These are phyloP conservation scores for Russula olivacea DNA, from an alignment of 768 basidiomycete species.

Conservation along the genomic window DNA sequence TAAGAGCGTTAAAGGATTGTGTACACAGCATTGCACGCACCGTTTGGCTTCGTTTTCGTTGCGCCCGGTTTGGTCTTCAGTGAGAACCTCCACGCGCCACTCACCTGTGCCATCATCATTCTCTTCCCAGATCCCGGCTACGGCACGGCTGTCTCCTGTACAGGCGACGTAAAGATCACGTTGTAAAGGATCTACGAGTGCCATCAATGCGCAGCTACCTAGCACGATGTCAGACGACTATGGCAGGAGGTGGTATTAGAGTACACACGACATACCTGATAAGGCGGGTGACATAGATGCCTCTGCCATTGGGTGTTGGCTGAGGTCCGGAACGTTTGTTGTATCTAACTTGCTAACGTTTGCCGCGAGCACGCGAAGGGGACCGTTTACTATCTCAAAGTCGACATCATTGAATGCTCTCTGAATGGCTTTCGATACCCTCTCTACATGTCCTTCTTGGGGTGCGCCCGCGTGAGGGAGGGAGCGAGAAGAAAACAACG, in stretches of 20 bases:
- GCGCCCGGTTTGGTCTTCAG: conserved; percentile 93
- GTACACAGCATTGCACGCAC: conserved; percentile 39
- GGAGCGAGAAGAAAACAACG: conserved; percentile 32
- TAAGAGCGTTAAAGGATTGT: background rate
- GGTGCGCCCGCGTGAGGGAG: conserved; percentile 28
- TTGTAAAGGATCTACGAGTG: conserved; percentile 79
- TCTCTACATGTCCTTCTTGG: conserved; percentile 43
- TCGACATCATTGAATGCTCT: conserved; percentile 80
- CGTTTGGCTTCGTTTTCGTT: conserved; percentile 79
- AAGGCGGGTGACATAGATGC: conserved; percentile 78
- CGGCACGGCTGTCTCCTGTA: conserved; percentile 91
- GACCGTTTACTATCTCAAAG: conserved; percentile 71
- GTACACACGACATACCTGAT: conserved; percentile 45
- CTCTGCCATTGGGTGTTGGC: conserved; percentile 62
- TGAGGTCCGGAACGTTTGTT: conserved; percentile 56
- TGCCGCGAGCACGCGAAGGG: conserved; percentile 62
- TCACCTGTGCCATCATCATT: conserved; percentile 55
- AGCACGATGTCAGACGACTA: conserved; percentile 23
- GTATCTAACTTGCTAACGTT: conserved; percentile 47
- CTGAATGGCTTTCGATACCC: conserved; percentile 62
- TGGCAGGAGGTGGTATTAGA: background rate
- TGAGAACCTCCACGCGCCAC: conserved; percentile 93
- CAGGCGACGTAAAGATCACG: conserved; percentile 84
- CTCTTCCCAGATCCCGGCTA: conserved; percentile 87
- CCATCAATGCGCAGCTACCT: conserved; percentile 90